Evolutionary conservation across 352 stramenopile species (phyloP), one percentile per base, ranked within the genome.

Genomic region (Detonula confervacea): DNA sequence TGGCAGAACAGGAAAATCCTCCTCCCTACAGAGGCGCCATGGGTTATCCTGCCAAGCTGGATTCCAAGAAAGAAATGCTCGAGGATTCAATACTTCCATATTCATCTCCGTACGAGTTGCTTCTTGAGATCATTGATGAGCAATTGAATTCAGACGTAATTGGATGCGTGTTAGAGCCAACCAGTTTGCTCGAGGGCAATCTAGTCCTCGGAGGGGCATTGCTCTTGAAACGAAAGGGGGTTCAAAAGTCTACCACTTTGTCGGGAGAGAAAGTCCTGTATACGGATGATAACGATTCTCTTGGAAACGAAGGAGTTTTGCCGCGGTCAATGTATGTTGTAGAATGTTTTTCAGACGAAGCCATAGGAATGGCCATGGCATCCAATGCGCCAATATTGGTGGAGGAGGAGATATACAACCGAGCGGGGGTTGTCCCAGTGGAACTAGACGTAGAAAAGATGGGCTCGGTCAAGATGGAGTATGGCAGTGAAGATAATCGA

Each of bases 311-410:
- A 16, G 75, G 74, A 29, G 72, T 90, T 6, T 72, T 69, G 9
- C 85, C 80, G 9, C 72, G 84, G 39, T 86, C 86, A 11, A 73
- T 79, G 8, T 80, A 88, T 44, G 59, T 95, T 42, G 91, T 94
- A 1, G 87, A 95, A 80, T 95, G 91, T 67, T 80, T 86, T 68
- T 60, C 56, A 8, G 91, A 95, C 69, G 91, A 94, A 75, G 91
- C 91, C 1, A 74, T 95, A 47, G 87, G 84, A 20, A 72, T 95
- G 25, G 79, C 87, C 24, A 55, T 92, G 18, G 78, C 83, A 24
- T 80, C 59, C 25, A 60, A 80, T 25, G 11, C 84, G 2, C 71
- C 83, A 29, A 22, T 92, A 3, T 66, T 76, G 27, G 64, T 92
- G 4, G 86, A 92, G 68, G 61, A 57, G 7, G 54, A 47, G 3